A percentile compares a stretch with the other conserved stretches of the same genome.
Evolutionary conservation across 352 stramenopile genomes (phyloP).

Genomic region (Phytophthora cactorum): DNA sequence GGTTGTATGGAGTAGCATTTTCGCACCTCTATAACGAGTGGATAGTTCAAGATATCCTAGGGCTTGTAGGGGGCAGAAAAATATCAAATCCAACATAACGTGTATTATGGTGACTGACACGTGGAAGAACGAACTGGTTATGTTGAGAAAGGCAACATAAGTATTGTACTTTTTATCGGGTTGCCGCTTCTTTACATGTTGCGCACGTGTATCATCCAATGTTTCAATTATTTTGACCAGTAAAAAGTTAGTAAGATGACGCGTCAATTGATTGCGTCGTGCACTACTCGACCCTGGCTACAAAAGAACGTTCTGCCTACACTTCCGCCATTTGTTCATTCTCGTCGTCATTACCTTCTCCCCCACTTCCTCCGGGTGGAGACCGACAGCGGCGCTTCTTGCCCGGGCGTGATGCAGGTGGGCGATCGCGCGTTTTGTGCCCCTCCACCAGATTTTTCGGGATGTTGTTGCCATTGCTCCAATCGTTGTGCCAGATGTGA

Average conservation of each 20-base stretch:
- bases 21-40: too few relatives aligned
- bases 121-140: not conserved
- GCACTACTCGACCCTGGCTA: too few relatives aligned
- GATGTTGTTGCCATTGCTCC: constrained; percentile 11
- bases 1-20: constrained; percentile 4
- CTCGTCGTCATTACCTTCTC: not conserved
- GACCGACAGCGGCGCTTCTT: constrained; percentile 12
- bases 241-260: not conserved
- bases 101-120: not conserved
- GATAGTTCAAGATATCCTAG: not conserved
- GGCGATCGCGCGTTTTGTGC: constrained; percentile 8
- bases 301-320: not conserved
- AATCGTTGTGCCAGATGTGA: constrained; percentile 16
- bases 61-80: constrained; percentile 1
- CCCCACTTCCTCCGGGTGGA: not conserved
- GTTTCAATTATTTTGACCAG: constrained; percentile 1
- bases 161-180: constrained; percentile 1
- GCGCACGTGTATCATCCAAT: constrained; percentile 1
- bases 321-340: not conserved
- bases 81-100: constrained; percentile 11
- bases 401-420: constrained; percentile 1
- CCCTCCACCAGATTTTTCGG: not conserved
- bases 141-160: constrained; percentile 9
- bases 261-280: too few relatives aligned
- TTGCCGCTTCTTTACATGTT: constrained; percentile 5